A percentile compares a stretch with the other conserved stretches of the same genome.
These are phyloP conservation scores for Neolentinus lepideus DNA, from an alignment of 1,284 basidiomycete genomes.

Conservation along the genomic window DNA sequence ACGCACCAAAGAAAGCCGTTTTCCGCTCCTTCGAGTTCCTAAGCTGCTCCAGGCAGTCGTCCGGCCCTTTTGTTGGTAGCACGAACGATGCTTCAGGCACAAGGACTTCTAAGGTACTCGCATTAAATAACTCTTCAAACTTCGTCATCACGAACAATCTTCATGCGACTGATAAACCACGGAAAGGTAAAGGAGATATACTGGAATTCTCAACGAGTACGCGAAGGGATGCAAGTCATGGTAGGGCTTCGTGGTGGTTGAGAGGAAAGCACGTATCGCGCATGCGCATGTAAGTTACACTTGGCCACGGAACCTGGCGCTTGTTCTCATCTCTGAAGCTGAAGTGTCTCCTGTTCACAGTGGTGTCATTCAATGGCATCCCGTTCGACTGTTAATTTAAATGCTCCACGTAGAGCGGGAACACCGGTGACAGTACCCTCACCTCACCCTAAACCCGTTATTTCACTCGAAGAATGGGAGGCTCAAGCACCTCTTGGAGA, in stretches of 20 bases:
- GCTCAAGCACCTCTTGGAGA: slow-evolving; percentile 70
- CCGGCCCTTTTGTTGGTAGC: slow-evolving; percentile 37
- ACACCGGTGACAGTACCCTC: slow-evolving; percentile 5
- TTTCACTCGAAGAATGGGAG: slow-evolving; percentile 87
- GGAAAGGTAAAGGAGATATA: no score
- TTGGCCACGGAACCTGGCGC: no score
- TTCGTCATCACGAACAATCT: slow-evolving; percentile 18
- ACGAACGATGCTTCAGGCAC: slow-evolving; percentile 60
- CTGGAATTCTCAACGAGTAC: no score
- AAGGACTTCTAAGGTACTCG: slow-evolving; percentile 52
- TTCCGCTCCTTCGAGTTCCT: slow-evolving; percentile 36
- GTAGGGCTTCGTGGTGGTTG: neutral
- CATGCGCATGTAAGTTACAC: no score
- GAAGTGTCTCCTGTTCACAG: no score
- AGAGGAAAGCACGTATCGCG: neutral
- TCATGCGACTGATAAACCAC: no score
- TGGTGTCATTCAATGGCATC: neutral
- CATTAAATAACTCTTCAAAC: slow-evolving; percentile 61
- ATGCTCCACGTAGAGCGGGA: neutral
- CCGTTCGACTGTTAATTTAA: neutral
- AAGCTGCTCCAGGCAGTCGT: slow-evolving; percentile 50
- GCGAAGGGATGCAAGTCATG: no score
- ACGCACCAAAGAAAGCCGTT: slow-evolving; percentile 73
- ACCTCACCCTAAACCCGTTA: slow-evolving; percentile 29
- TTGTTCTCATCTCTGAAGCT: no score